Conservation (phyloP, 495 filamentous ascomycete species). For the Pyronema domesticum region DNA sequence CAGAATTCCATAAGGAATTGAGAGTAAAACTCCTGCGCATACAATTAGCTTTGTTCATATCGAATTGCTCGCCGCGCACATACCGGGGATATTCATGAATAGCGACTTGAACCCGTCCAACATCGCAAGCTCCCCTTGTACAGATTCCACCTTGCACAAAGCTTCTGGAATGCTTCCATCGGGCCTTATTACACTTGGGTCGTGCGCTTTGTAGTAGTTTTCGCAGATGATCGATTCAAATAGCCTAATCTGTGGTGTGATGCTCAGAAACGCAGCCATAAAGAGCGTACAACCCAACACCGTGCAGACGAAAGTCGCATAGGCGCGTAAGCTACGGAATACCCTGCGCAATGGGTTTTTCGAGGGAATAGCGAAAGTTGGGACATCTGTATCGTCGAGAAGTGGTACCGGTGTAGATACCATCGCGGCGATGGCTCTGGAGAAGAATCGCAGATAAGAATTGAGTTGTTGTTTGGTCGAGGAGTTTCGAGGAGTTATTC, state of each 20-base stretch:
- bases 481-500: too few species aligned
- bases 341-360: neutral
- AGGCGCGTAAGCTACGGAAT: neutral
- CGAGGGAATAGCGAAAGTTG: neutral
- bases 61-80: neutral
- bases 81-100: constrained; percentile 6
- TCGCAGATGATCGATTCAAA: constrained; percentile 1
- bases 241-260: constrained; percentile 2
- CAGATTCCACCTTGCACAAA: constrained; percentile 1
- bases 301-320: constrained; percentile 2
- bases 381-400: neutral
- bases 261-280: constrained; percentile 1
- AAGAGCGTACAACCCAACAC: constrained; percentile 1
- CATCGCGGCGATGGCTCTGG: too few species aligned
- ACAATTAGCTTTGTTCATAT: neutral
- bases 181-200: neutral
- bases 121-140: constrained; percentile 5
- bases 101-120: constrained; percentile 2
- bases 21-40: neutral
- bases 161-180: neutral
- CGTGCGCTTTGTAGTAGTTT: neutral
- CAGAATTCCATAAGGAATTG: constrained; percentile 1
- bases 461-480: too few species aligned
- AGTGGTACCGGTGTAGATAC: too few species aligned
- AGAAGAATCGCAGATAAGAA: too few species aligned